Evolutionary conservation across 2,329 filamentous ascomycete genomes (phyloP).

Genomic region (Thelonectria olida): DNA sequence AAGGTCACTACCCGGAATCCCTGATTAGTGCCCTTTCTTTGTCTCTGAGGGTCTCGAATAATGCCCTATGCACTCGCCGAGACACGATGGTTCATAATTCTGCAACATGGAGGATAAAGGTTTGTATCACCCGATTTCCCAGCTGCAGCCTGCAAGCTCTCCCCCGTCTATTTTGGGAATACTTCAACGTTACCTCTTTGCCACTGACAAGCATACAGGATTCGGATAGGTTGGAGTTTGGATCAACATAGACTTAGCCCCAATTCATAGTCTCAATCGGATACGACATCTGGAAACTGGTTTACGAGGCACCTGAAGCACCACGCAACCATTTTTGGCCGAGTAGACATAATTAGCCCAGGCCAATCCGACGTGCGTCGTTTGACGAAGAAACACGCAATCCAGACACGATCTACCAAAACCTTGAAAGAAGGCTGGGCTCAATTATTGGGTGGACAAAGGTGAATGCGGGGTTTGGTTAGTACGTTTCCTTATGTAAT

Average conservation of each 20-base stretch:
- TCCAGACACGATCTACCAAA: neutral
- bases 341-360: no score
- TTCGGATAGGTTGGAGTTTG: neutral
- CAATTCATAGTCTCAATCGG: neutral
- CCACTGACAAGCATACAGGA: slow-evolving; percentile 3
- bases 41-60: neutral
- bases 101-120: no score
- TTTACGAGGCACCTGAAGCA: slow-evolving; percentile 11
- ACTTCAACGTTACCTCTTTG: slow-evolving; percentile 19
- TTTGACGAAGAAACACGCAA: no score
- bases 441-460: no score
- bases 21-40: slow-evolving; percentile 11
- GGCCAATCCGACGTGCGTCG: no score
- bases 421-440: no score
- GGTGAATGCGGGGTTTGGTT: no score
- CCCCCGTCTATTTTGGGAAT: slow-evolving; percentile 16
- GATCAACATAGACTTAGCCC: neutral
- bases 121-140: slow-evolving; percentile 13
- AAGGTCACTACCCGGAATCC: neutral
- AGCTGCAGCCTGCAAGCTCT: slow-evolving; percentile 13
- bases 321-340: neutral
- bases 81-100: no score
- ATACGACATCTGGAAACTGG: slow-evolving; percentile 8
- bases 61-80: no score
- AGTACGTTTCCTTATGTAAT: no score